phyloP scores from a whole-genome alignment of 805 yeast genomes.

The Yarrowia hollandica region DNA sequence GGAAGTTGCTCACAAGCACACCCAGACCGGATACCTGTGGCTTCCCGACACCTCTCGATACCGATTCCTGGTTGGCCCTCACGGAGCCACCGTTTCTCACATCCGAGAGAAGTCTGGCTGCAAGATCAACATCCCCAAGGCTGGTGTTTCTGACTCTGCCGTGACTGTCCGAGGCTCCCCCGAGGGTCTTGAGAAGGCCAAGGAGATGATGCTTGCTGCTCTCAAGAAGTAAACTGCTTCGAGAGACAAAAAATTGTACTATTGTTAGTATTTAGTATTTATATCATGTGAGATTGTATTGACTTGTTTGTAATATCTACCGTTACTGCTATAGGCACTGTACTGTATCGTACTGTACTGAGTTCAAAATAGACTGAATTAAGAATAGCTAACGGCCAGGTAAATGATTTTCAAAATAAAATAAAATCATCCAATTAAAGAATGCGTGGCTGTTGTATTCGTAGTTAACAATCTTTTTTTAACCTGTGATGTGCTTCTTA shows the following conservation, averaged over 20 bases:
- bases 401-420: no score
- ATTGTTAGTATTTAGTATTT: constrained; percentile 26
- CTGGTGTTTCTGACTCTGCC: constrained; percentile 48
- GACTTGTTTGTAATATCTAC: neutral
- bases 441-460: no score
- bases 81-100: constrained; percentile 64
- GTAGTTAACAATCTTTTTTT: no score
- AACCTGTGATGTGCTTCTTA: no score
- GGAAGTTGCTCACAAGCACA: constrained; percentile 49
- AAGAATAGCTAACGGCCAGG: no score
- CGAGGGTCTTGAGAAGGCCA: constrained; percentile 55
- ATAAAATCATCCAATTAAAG: no score
- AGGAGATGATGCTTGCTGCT: constrained; percentile 43
- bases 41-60: constrained; percentile 52
- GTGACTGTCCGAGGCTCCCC: constrained; percentile 62
- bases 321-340: no score
- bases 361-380: no score
- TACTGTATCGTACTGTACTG: no score
- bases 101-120: constrained; percentile 61
- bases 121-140: constrained; percentile 64
- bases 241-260: neutral
- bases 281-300: constrained; percentile 23
- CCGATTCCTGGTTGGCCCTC: constrained; percentile 71
- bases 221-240: constrained; percentile 29
- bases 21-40: constrained; percentile 62